Conservation (phyloP, 768 basidiomycete genomes). For the Lactifluus subvellereus region DNA sequence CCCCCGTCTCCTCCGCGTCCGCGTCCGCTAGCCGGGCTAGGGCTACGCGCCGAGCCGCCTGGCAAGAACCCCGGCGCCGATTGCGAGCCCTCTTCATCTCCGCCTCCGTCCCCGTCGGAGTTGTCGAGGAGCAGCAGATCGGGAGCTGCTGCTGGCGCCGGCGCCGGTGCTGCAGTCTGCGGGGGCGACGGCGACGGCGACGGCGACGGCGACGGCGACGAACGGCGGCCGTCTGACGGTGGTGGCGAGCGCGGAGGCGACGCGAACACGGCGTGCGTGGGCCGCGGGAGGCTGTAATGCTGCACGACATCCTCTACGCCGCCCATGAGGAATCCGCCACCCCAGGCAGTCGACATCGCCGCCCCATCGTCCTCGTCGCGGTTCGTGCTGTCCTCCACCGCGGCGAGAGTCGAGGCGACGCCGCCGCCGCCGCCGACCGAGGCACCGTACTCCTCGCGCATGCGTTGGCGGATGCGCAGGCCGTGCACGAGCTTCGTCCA, state of each 20-base stretch:
- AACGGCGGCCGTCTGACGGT: background rate
- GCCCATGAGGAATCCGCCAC: constrained; percentile 51
- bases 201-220: background rate
- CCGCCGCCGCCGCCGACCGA: background rate
- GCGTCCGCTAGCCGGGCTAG: too few relatives aligned
- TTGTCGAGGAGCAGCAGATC: background rate
- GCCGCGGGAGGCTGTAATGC: constrained; percentile 64
- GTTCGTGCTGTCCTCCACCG: too few relatives aligned
- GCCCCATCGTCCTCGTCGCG: background rate
- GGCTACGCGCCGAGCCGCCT: too few relatives aligned
- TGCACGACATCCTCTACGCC: constrained; percentile 69
- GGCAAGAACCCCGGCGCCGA: background rate
- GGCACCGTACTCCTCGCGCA: constrained; percentile 69
- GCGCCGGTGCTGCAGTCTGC: background rate
- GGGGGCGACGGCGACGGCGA: background rate
- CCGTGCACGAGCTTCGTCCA: constrained; percentile 89
- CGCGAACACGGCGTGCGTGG: constrained; percentile 32
- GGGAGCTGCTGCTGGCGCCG: background rate
- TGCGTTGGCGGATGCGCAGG: constrained; percentile 74
- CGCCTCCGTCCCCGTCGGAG: constrained; percentile 27
- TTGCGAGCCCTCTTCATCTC: background rate
- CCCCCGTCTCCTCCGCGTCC: too few relatives aligned
- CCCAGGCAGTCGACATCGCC: background rate
- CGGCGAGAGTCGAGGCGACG: background rate
- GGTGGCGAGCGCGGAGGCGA: constrained; percentile 19